Evolutionary conservation across 208 protist species (phyloP).

Genomic region (Porcisia hertigi): DNA sequence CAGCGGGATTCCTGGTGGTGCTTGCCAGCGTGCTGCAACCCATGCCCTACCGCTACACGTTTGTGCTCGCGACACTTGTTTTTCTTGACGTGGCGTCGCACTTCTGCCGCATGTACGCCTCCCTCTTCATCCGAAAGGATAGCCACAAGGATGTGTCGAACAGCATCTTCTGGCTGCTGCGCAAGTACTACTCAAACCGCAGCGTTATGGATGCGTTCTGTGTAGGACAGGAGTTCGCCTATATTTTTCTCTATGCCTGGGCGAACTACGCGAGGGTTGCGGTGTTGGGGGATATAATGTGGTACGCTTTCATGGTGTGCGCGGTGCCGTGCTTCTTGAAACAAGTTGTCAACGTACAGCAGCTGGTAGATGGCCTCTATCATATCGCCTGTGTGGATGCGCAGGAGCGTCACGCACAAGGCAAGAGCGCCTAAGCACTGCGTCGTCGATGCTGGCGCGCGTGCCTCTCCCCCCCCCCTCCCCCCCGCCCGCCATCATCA

Average conservation of each 20-base stretch:
- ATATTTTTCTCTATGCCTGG: slow-evolving; percentile 86
- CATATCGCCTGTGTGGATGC: slow-evolving; percentile 81
- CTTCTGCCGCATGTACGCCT: slow-evolving; percentile 93
- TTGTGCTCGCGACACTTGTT: slow-evolving; percentile 65
- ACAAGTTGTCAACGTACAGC: slow-evolving; percentile 91
- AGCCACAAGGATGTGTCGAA: slow-evolving; percentile 90
- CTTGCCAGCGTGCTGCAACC: slow-evolving; percentile 77
- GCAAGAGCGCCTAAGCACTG: slow-evolving; percentile 17
- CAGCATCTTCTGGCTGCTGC: slow-evolving; percentile 80
- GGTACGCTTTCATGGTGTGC: slow-evolving; percentile 43
- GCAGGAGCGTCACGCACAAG: slow-evolving; percentile 46
- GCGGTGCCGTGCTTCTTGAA: slow-evolving; percentile 70
- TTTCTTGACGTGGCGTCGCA: slow-evolving; percentile 93
- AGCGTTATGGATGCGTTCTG: slow-evolving; percentile 87
- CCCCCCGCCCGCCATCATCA: too few relatives aligned
- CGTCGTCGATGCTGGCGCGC: neutral
- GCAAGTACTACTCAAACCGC: slow-evolving; percentile 91
- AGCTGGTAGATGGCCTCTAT: slow-evolving; percentile 86
- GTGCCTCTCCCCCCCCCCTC: too few relatives aligned
- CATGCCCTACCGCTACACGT: slow-evolving; percentile 55
- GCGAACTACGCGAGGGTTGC: slow-evolving; percentile 43
- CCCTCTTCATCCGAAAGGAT: slow-evolving; percentile 55
- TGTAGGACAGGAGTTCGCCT: slow-evolving; percentile 93
- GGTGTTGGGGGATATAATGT: slow-evolving; percentile 25
- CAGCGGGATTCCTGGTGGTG: slow-evolving; percentile 87